Percentiles rank a stretch among this genome's conserved stretches.
phyloP scores from a whole-genome alignment of 495 filamentous ascomycete genomes.

The Tuber microsphaerosporum region DNA sequence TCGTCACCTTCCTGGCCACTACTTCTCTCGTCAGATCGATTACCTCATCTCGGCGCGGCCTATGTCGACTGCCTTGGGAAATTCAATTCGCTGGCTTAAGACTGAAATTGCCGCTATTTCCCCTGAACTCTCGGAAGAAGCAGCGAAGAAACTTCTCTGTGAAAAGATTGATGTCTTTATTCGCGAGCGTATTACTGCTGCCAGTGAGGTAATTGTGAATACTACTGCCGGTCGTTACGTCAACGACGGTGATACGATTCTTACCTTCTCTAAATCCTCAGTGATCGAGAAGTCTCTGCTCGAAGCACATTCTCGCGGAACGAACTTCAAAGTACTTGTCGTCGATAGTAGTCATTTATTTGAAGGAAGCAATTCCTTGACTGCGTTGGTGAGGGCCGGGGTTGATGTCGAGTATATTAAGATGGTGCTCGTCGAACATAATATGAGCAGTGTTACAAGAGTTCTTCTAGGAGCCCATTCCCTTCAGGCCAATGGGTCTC shows the following conservation, averaged over 20 bases:
- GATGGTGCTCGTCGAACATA: conserved; percentile 63
- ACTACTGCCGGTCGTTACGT: conserved; percentile 66
- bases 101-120: conserved; percentile 78
- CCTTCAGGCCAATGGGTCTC: conserved; percentile 80
- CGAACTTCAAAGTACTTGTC: conserved; percentile 72
- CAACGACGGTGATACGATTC: conserved; percentile 63
- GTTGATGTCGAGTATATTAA: conserved; percentile 74
- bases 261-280: conserved; percentile 62
- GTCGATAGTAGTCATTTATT: conserved; percentile 75
- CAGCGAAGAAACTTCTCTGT: conserved; percentile 68
- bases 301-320: conserved; percentile 60
- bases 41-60: conserved; percentile 87
- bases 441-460: conserved; percentile 65
- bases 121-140: conserved; percentile 66
- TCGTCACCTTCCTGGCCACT: conserved; percentile 84
- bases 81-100: conserved; percentile 90
- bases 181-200: conserved; percentile 76
- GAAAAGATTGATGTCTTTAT: conserved; percentile 84
- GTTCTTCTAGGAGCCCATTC: conserved; percentile 82
- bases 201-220: conserved; percentile 72
- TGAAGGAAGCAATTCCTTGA: conserved; percentile 70
- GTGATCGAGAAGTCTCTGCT: conserved; percentile 67
- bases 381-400: conserved; percentile 58
- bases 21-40: conserved; percentile 86
- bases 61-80: conserved; percentile 88